Conservation (phyloP, 306 rosid genomes). For the Sesbania bispinosa region DNA sequence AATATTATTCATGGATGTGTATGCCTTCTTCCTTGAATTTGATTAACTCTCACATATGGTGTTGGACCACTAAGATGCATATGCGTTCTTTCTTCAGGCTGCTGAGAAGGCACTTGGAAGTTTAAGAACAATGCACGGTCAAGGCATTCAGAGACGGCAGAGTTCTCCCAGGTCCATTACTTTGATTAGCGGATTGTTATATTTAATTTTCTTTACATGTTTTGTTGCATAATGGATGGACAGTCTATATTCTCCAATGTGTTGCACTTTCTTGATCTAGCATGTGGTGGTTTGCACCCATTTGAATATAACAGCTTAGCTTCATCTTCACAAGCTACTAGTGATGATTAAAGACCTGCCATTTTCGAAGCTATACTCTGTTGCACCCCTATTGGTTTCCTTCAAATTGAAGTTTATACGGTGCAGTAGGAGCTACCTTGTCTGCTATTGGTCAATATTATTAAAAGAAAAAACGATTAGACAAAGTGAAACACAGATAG, state of each 20-base stretch:
- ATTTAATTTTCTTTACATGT: neutral
- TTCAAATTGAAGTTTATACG: neutral
- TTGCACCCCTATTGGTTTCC: neutral
- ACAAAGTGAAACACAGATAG: neutral
- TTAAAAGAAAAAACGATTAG: neutral
- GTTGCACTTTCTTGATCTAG: neutral
- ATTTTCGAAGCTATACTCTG: neutral
- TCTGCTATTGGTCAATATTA: no score
- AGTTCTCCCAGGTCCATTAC: slow-evolving; percentile 75
- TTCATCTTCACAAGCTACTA: neutral
- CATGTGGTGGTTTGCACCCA: neutral
- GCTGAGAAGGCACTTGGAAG: slow-evolving; percentile 88
- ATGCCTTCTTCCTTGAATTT: slow-evolving; percentile 18
- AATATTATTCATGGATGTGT: neutral
- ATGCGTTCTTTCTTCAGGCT: slow-evolving; percentile 59
- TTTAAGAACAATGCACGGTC: slow-evolving; percentile 61
- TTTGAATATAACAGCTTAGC: neutral
- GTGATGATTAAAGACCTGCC: neutral
- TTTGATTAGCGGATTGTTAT: slow-evolving; percentile 6
- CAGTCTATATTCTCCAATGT: neutral
- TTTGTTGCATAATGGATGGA: neutral
- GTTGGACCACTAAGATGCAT: slow-evolving; percentile 22
- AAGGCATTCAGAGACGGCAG: slow-evolving; percentile 50
- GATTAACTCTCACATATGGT: slow-evolving; percentile 9
- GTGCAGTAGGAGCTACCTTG: neutral